phyloP scores from a whole-genome alignment of 805 yeast species.

The Yarrowia keelungensis region DNA sequence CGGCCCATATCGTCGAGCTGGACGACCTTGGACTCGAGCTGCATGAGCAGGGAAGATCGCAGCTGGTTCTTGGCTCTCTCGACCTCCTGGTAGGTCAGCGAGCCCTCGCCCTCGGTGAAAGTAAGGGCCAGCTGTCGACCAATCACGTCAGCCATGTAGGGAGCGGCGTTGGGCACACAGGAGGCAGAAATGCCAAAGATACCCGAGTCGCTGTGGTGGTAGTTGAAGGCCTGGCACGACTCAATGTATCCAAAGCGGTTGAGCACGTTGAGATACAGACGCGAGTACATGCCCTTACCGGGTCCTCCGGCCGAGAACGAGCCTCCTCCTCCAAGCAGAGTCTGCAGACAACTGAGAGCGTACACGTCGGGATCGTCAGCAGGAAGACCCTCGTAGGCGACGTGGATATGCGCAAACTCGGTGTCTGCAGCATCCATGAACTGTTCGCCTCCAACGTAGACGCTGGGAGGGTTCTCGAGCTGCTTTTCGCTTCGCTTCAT shows the following conservation, averaged over 20 bases:
- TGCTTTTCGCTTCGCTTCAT: constrained; percentile 53
- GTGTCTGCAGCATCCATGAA: constrained; percentile 60
- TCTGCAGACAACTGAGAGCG: constrained; percentile 88
- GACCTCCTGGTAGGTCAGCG: constrained; percentile 74
- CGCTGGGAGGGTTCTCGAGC: constrained; percentile 40
- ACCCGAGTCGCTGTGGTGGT: constrained; percentile 88
- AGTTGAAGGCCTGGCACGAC: constrained; percentile 85
- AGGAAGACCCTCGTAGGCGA: constrained; percentile 88
- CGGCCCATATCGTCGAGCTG: constrained; percentile 94
- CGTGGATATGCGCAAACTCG: constrained; percentile 81
- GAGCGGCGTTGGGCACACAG: constrained; percentile 86
- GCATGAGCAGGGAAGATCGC: constrained; percentile 86
- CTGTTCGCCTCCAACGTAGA: constrained; percentile 44
- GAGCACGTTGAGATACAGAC: constrained; percentile 88
- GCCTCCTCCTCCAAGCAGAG: constrained; percentile 94
- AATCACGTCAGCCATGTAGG: constrained; percentile 79
- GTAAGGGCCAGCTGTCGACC: constrained; percentile 65
- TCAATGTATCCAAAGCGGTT: constrained; percentile 92
- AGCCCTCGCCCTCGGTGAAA: constrained; percentile 63
- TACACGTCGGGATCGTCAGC: constrained; percentile 85
- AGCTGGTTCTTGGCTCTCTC: constrained; percentile 91
- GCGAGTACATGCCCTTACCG: constrained; percentile 97
- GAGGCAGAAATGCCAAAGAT: constrained; percentile 87
- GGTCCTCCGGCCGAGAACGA: constrained; percentile 99
- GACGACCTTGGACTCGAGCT: constrained; percentile 90